phyloP scores from a whole-genome alignment of 2,329 filamentous ascomycete genomes.

The Neofusicoccum cordaticola region DNA sequence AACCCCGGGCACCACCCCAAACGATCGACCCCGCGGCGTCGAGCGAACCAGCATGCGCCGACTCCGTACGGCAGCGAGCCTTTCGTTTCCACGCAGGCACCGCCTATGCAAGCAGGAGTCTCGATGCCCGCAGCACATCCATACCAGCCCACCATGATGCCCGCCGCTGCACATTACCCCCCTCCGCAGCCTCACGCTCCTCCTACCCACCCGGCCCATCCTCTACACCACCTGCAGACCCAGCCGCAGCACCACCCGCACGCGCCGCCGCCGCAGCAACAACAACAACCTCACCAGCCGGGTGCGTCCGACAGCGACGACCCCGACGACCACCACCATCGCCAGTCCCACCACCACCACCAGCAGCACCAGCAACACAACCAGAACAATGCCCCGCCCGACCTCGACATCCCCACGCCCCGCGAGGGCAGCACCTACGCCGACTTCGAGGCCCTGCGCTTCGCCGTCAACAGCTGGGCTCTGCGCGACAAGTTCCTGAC shows the following conservation, averaged over 20 bases:
- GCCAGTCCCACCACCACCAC: conserved; percentile 6
- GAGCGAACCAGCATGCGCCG: conserved; percentile 15
- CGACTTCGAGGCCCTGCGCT: conserved; percentile 19
- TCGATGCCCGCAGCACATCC: conserved; percentile 15
- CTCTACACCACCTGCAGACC: conserved; percentile 7
- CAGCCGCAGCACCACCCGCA: conserved; percentile 4
- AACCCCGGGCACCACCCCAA: conserved; percentile 16
- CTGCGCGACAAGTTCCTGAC: conserved; percentile 21
- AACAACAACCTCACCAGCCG: not conserved
- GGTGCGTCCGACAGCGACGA: not conserved
- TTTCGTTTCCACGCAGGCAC: conserved; percentile 16
- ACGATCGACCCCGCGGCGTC: conserved; percentile 12
- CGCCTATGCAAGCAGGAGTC: conserved; percentile 14
- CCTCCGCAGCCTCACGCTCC: conserved; percentile 9
- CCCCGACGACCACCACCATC: conserved; percentile 9
- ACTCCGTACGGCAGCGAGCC: conserved; percentile 14
- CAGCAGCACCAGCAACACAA: conserved; percentile 7
- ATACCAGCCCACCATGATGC: conserved; percentile 16
- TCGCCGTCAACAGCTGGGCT: conserved; percentile 20
- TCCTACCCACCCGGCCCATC: conserved; percentile 8
- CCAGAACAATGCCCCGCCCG: conserved; percentile 16
- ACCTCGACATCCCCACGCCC: conserved; percentile 20
- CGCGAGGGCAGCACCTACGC: conserved; percentile 18
- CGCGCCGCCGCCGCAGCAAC: conserved; percentile 5
- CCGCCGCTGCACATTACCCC: conserved; percentile 13